A percentile compares a stretch with the other conserved stretches of the same genome.
Conservation (phyloP, 1,139 yeast species). For the Geotrichum phurueaensis region DNA sequence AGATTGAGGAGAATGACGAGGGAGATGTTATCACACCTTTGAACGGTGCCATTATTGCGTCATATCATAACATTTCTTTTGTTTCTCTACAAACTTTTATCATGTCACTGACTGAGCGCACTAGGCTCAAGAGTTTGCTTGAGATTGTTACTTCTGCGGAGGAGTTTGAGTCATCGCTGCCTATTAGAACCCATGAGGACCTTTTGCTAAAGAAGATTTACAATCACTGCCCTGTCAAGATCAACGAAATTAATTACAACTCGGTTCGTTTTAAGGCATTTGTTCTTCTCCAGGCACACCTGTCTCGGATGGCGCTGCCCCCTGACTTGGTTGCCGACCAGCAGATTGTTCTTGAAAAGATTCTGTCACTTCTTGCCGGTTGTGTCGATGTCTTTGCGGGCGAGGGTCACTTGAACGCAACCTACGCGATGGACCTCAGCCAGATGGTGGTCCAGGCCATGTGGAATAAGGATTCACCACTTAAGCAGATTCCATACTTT, state of each 20-base stretch:
- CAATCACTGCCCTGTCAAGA: conserved; percentile 57
- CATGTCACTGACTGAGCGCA: conserved; percentile 47
- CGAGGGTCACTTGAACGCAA: conserved; percentile 73
- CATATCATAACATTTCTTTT: conserved; percentile 62
- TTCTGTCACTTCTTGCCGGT: conserved; percentile 54
- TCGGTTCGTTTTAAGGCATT: conserved; percentile 67
- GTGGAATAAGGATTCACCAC: conserved; percentile 76
- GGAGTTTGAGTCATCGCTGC: conserved; percentile 57
- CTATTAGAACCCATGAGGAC: conserved; percentile 58
- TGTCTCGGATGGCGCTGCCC: conserved; percentile 57
- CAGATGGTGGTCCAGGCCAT: conserved; percentile 87
- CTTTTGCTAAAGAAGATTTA: conserved; percentile 46
- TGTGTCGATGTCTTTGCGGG: conserved; percentile 71
- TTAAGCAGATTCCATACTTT: conserved; percentile 77
- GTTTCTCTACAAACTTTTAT: conserved; percentile 58
- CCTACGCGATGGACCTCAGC: conserved; percentile 77
- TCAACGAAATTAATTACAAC: conserved; percentile 38
- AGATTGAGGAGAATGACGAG: conserved; percentile 45
- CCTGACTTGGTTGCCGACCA: conserved; percentile 59
- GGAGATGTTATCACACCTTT: conserved; percentile 50
- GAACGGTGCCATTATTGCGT: conserved; percentile 68
- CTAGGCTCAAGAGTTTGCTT: conserved; percentile 57
- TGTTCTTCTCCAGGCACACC: conserved; percentile 72
- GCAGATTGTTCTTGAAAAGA: conserved; percentile 44
- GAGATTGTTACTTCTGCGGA: conserved; percentile 61